Base-by-base conservation (phyloP, 495 filamentous ascomycete genomes). In the Durotheca rogersii region DNA sequence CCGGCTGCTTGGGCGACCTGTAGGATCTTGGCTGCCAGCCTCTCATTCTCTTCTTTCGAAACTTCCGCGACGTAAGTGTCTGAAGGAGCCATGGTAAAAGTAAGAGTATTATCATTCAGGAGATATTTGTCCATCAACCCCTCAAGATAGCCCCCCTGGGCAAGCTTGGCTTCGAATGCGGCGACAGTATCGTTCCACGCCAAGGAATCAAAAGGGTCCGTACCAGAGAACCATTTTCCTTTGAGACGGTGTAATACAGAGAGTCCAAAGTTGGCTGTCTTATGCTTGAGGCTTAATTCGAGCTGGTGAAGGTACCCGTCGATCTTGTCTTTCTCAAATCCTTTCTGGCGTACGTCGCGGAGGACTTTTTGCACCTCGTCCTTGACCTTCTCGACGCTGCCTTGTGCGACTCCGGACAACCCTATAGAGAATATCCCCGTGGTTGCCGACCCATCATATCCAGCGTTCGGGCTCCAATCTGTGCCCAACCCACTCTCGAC, bases 221-320 rank as follows among this genome's bases (percentile, higher is more conserved):
- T 79, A 10, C 93, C 93, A 47, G 93, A 93, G 67, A 97, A 96
- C 93, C 93, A 98, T 19, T 83, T 82, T 2, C 89, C 85, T 43
- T 93, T 87, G 44, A 95, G 75, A 35, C 90, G 79, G 56, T 95
- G 87, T 74, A 96, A 86, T 1, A 98, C 71, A 33, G 83, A 83
- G 79, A 97, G 87, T 16, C 93, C 93, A 61, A 98, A 97, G 55
- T 87, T 87, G 25, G 93, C 87, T 1, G 89, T 95, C 70, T 96
- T 96, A 69, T 97, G 92, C 62, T 95, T 94, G 17, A 97, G 71
- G 7, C 81, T 76, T 25, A 98, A 76, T 60, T 98, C 93, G 7
- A 97, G 75, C 67, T 95, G 90, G 66, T 98, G 93, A 30, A 97
- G 78, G 59, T 93, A 85, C 12, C 93, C 93, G 48, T 94, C 89